Conservation (phyloP, 495 filamentous ascomycete species). For the Poronia punctata region DNA sequence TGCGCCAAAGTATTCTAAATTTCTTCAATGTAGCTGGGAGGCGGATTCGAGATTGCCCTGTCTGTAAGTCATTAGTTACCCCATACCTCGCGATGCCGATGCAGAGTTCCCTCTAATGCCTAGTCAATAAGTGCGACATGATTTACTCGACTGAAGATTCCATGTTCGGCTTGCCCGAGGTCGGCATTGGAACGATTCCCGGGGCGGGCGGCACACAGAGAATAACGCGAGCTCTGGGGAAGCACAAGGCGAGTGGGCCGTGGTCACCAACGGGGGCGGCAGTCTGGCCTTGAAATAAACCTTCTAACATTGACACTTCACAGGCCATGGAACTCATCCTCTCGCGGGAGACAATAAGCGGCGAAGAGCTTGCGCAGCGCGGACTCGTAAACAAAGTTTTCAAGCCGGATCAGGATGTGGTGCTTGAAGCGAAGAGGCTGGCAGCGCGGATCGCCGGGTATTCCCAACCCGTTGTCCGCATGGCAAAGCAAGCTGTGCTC, state of each 20-base stretch:
- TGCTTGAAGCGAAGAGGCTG: conserved; percentile 13
- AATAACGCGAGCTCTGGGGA: conserved; percentile 31
- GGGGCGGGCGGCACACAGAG: conserved; percentile 39
- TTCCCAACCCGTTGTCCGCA: conserved; percentile 16
- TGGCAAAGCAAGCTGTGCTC: conserved; percentile 20
- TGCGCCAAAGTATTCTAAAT: not conserved
- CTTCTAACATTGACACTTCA: conserved; percentile 47
- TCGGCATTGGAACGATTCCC: conserved; percentile 37
- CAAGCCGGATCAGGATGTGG: conserved; percentile 7
- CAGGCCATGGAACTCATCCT: conserved; percentile 81
- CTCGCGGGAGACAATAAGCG: conserved; percentile 65
- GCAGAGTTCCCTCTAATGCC: not conserved
- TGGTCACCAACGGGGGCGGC: not conserved
- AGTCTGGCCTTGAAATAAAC: not conserved
- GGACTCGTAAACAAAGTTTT: conserved; percentile 17
- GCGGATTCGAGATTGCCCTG: conserved; percentile 31
- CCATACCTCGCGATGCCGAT: conserved; percentile 15
- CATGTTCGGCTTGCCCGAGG: conserved; percentile 36
- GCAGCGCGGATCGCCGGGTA: conserved; percentile 17
- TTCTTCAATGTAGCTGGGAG: conserved; percentile 20
- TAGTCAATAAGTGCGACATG: conserved; percentile 29
- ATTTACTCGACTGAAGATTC: conserved; percentile 29
- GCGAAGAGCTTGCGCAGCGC: conserved; percentile 40
- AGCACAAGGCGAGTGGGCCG: conserved; percentile 24
- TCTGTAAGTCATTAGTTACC: conserved; percentile 21